Base-by-base conservation (phyloP, 441 rosid genomes). In the Croton setiger region DNA sequence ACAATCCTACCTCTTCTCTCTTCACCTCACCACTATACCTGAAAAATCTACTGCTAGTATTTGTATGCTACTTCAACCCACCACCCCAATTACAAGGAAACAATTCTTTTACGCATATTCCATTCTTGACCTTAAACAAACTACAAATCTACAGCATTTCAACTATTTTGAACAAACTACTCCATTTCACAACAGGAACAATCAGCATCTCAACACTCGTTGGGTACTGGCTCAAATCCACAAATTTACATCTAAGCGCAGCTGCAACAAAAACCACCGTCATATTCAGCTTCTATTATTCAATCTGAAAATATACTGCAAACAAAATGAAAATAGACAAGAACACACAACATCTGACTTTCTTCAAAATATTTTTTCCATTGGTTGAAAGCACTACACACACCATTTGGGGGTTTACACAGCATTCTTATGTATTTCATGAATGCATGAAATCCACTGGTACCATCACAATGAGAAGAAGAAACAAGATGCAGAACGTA, bases 221-320 rank as follows among this genome's bases (percentile, higher is more conserved):
- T 31, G 31, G 39, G 62, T 57, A 57, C 53, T 43, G 45, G 39
- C n/a, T 20, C 49, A 53, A 20, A 27, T 23, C 12, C 3, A 35
- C 41, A 39, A 72, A 37, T 37, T 66, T 64, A 67, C 68, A 54
- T 31, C 4, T 5, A 49, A 27, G 20, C 21, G 55, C 6, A 15
- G 47, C 76, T 72, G 76, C 76, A 72, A 64, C 7, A 36, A 9
- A 55, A 67, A 67, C 52, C 21, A 44, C 7, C 41, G 48, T 7
- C 7, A 54, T 18, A 20, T 13, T 54, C 58, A 54, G 14, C 58
- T 54, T 7, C 9, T 2, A 21, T 13, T 57, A 31, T n/a, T 15
- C n/a, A 47, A 47, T 13, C 6, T 15, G 14, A 59, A 35, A 59
- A 60, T 10, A 12, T 14, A 20, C 14, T 39, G 31, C 27, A 6